Conservation (phyloP, 2,329 filamentous ascomycete species). For the Calonectria pseudoreteaudii region DNA sequence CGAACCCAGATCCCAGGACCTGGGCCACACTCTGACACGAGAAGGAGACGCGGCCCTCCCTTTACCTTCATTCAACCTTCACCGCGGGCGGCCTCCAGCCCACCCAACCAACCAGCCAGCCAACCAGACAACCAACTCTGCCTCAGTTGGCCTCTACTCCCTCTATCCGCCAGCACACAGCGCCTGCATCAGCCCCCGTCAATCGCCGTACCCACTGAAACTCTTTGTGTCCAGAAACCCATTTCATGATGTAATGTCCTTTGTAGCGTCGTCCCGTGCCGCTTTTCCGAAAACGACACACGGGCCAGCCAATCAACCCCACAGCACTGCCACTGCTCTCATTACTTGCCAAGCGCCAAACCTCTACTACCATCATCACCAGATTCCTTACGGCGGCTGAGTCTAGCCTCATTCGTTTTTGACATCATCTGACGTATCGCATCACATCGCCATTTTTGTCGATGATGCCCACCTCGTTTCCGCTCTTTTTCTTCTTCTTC, state of each 20-base stretch:
- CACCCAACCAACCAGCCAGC: too few relatives aligned
- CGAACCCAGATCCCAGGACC: background rate
- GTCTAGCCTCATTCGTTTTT: background rate
- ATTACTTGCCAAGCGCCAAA: background rate
- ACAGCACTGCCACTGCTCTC: background rate
- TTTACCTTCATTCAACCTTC: background rate
- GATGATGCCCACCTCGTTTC: background rate
- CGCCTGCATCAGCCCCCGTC: background rate
- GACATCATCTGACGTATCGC: background rate
- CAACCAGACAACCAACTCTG: too few relatives aligned
- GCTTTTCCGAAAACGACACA: conserved; percentile 18
- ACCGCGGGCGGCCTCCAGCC: background rate
- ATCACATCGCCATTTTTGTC: background rate
- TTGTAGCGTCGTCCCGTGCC: conserved; percentile 2
- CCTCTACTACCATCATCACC: background rate
- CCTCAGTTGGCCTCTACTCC: too few relatives aligned
- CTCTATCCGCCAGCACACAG: background rate
- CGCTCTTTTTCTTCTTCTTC: background rate
- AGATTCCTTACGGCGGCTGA: background rate
- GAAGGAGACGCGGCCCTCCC: background rate
- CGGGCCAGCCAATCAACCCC: background rate
- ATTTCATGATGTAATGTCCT: conserved; percentile 13
- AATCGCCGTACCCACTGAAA: background rate
- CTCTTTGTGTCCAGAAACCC: background rate
- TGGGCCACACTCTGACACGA: background rate